Evolutionary conservation across 2,329 filamentous ascomycete genomes (phyloP), one percentile per base, ranked within the genome.

Genomic region (Penicillium sp.): DNA sequence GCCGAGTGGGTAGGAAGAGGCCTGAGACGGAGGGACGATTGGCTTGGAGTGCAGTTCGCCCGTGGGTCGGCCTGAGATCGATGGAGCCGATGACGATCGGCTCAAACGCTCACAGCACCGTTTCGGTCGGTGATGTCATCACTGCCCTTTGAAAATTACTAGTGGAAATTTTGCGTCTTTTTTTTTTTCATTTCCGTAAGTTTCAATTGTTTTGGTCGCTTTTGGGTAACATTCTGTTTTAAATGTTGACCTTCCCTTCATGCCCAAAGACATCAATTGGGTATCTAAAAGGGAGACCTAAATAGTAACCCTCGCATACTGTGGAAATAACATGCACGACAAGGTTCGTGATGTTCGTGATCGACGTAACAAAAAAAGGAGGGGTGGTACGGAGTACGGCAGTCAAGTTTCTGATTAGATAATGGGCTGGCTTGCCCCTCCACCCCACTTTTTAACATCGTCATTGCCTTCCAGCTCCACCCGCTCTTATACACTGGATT

Each of bases 51-150:
- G 42, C 44, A 49, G 51, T 65, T 59, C 59, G 54, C 53, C 64
- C 66, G 55, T 65, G 67, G 66, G 55, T 50, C 52, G 59, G 61
- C 55, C 53, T 62, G 41, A 65, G 66, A 70, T 67, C 63, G 65
- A 59, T 67, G 65, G 64, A 63, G 65, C 60, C 61, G 61, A 70
- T 70, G 66, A 69, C 63, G 67, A 69, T 67, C 63, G 54, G 52
- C 50, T 61, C 66, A 66, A 69, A 62, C 64, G 60, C 62, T 67
- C 64, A 7, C 62, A 53, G 24, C 31, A 4, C 59, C 54, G 61
- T 67, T 68, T 67, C 54, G 55, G 54, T 24, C 34, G 10, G 43
- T 70, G 67, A 70, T 68, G 66, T 70, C 67, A 70, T 69, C 27
- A 8, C 27, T n/a, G 43, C 31, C 40, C 39, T 56, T 53, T 61